These are phyloP conservation scores for Infundibulicybe gibba DNA, from an alignment of 768 basidiomycete genomes.

Conservation along the genomic window DNA sequence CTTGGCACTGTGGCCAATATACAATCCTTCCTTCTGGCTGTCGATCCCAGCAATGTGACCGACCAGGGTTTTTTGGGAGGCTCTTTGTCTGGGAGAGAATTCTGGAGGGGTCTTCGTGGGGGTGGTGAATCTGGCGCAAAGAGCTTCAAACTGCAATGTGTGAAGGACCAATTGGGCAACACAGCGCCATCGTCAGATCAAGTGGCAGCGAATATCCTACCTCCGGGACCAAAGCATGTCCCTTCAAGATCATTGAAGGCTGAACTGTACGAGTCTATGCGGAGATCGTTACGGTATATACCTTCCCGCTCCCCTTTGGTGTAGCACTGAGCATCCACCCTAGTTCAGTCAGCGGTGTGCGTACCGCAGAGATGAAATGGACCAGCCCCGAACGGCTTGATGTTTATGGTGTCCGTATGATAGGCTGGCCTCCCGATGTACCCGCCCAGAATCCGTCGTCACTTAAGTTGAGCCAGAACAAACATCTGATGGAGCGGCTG, in stretches of 20 bases:
- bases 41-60: conserved; percentile 43
- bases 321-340: neutral
- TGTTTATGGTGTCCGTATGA: conserved; percentile 53
- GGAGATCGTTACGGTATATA: conserved; percentile 51
- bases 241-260: conserved; percentile 39
- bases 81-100: conserved; percentile 55
- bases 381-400: conserved; percentile 57
- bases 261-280: conserved; percentile 52
- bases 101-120: conserved; percentile 57
- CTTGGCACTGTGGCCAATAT: conserved; percentile 45
- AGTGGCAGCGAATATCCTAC: too few species aligned
- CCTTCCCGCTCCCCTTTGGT: conserved; percentile 3
- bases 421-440: conserved; percentile 61
- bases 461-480: conserved; percentile 53
- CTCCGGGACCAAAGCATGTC: conserved; percentile 4
- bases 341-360: conserved; percentile 54
- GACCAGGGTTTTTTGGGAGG: conserved; percentile 65
- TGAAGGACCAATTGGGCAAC: conserved; percentile 14
- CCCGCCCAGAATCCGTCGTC: conserved; percentile 62
- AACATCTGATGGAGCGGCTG: conserved; percentile 44
- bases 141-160: conserved; percentile 47
- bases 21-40: conserved; percentile 60
- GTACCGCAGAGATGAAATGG: conserved; percentile 76
- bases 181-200: too few species aligned
- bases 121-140: conserved; percentile 58